Percentiles rank a stretch among this genome's conserved stretches.
These are phyloP conservation scores for Candida xiaguanensis DNA, from an alignment of 805 yeast genomes.

Conservation along the genomic window DNA sequence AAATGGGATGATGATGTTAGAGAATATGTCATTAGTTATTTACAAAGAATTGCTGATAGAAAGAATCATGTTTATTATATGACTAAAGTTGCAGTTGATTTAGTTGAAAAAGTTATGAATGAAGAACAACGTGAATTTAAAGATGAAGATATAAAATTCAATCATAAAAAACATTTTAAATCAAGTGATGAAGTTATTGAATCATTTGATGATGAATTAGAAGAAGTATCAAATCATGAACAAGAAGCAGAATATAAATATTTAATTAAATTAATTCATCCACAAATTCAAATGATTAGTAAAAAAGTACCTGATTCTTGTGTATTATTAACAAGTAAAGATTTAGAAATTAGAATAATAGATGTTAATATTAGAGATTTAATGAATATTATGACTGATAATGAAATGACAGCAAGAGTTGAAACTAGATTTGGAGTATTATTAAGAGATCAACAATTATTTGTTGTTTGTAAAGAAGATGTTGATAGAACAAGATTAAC, in stretches of 20 bases:
- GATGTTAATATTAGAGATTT: constrained; percentile 41
- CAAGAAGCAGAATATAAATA: constrained; percentile 54
- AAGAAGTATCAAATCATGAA: constrained; percentile 28
- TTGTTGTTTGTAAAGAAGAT: constrained; percentile 41
- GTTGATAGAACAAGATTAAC: constrained; percentile 24
- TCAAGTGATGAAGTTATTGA: constrained; percentile 35
- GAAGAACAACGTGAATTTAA: constrained; percentile 14
- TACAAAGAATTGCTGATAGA: constrained; percentile 42
- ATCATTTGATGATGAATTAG: constrained; percentile 51
- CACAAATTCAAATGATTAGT: constrained; percentile 71
- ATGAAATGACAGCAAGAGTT: constrained; percentile 36
- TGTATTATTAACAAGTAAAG: constrained; percentile 52
- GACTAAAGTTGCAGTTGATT: constrained; percentile 47
- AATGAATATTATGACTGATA: constrained; percentile 30
- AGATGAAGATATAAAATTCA: constrained; percentile 14
- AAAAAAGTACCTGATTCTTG: constrained; percentile 45
- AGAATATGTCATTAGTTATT: constrained; percentile 58
- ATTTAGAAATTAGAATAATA: constrained; percentile 54
- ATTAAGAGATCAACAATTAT: constrained; percentile 53
- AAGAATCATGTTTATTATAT: constrained; percentile 42
- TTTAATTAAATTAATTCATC: constrained; percentile 65
- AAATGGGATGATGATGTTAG: constrained; percentile 77
- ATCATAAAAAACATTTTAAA: constrained; percentile 15
- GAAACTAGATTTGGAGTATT: constrained; percentile 58
- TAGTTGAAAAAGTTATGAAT: constrained; percentile 41